These are phyloP conservation scores for Alternaria alternata DNA, from an alignment of 2,329 filamentous ascomycete genomes.

Conservation along the genomic window DNA sequence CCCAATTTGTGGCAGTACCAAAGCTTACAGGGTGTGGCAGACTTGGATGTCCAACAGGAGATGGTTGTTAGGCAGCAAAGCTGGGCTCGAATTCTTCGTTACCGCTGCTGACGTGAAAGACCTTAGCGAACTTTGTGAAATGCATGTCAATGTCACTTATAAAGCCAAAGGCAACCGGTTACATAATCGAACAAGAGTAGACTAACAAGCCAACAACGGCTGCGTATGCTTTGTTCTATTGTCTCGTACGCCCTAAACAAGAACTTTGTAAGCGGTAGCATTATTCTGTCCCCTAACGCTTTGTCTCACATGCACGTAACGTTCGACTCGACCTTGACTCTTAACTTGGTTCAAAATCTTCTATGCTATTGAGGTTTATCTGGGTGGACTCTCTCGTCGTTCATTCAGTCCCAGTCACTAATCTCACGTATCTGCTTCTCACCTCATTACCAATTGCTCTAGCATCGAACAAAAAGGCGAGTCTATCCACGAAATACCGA, in stretches of 20 bases:
- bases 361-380: neutral
- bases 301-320: slow-evolving; percentile 5
- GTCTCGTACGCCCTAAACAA: neutral
- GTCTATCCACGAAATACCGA: neutral
- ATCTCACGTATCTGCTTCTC: neutral
- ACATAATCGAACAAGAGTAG: neutral
- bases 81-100: neutral
- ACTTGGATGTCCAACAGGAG: neutral
- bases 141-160: neutral
- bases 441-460: neutral
- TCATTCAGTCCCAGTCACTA: neutral
- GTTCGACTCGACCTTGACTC: neutral
- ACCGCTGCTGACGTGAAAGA: neutral
- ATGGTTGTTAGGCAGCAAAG: neutral
- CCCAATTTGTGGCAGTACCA: neutral
- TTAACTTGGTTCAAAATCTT: neutral
- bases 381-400: neutral
- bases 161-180: neutral
- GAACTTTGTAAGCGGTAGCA: neutral
- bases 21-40: neutral
- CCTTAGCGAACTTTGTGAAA: neutral
- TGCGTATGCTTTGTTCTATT: neutral
- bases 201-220: no score
- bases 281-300: neutral
- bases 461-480: neutral